Conservation (phyloP, 768 basidiomycete species). For the Obba rivulosa region DNA sequence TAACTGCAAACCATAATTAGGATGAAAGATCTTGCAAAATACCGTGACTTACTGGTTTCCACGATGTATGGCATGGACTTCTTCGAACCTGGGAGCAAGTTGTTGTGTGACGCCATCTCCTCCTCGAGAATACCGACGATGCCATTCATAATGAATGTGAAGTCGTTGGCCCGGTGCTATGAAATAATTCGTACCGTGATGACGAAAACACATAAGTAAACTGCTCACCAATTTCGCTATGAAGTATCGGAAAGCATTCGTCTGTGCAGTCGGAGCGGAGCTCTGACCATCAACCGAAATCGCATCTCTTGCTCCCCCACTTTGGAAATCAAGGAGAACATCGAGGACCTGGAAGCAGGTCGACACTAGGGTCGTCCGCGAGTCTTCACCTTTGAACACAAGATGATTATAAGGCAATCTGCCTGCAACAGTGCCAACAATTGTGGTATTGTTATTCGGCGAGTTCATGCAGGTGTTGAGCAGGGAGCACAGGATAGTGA, state of each 20-base stretch:
- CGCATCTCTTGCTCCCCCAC: slow-evolving; percentile 62
- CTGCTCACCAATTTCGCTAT: slow-evolving; percentile 75
- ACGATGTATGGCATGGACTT: slow-evolving; percentile 77
- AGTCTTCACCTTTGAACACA: slow-evolving; percentile 85
- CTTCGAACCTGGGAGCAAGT: slow-evolving; percentile 79
- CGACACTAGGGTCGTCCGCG: slow-evolving; percentile 64
- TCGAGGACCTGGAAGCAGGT: slow-evolving; percentile 75
- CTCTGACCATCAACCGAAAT: slow-evolving; percentile 36
- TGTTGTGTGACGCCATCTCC: slow-evolving; percentile 68
- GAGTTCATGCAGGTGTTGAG: slow-evolving; percentile 87
- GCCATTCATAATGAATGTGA: slow-evolving; percentile 77
- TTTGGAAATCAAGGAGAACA: slow-evolving; percentile 75
- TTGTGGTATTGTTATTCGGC: slow-evolving; percentile 41
- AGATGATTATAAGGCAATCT: slow-evolving; percentile 87
- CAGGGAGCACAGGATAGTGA: slow-evolving; percentile 89
- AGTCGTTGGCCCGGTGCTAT: slow-evolving; percentile 88
- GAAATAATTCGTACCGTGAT: background rate
- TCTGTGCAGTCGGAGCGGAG: slow-evolving; percentile 51
- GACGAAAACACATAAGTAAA: background rate
- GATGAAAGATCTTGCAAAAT: background rate
- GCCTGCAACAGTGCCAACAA: slow-evolving; percentile 66
- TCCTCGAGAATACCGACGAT: slow-evolving; percentile 63
- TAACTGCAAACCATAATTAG: slow-evolving; percentile 37
- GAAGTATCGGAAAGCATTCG: slow-evolving; percentile 91
- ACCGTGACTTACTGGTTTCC: slow-evolving; percentile 61